Evolutionary conservation across 805 yeast genomes (phyloP).

Genomic region (Ogataea trehalophila): DNA sequence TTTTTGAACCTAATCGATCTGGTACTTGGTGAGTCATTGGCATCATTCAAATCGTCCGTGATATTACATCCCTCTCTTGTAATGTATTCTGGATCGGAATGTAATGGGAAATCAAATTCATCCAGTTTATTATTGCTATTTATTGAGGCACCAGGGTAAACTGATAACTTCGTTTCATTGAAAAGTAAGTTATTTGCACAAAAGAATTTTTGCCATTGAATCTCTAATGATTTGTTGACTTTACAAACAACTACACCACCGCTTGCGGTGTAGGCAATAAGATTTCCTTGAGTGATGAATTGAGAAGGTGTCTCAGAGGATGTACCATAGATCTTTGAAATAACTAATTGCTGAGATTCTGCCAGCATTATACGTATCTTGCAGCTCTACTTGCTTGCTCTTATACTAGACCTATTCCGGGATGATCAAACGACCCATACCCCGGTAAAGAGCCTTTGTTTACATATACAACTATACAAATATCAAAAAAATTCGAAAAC

Average conservation of each 20-base stretch:
- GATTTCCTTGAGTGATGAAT: slow-evolving; percentile 34
- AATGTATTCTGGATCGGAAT: slow-evolving; percentile 28
- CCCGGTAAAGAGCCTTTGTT: neutral
- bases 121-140: slow-evolving; percentile 19
- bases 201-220: slow-evolving; percentile 41
- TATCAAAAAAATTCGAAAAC: too few species aligned
- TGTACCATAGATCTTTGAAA: slow-evolving; percentile 39
- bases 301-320: slow-evolving; percentile 41
- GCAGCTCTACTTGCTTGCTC: too few species aligned
- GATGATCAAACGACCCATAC: too few species aligned
- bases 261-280: slow-evolving; percentile 51
- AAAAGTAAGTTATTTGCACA: slow-evolving; percentile 38
- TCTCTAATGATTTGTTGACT: slow-evolving; percentile 18
- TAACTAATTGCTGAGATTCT: slow-evolving; percentile 6
- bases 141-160: neutral
- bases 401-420: too few species aligned
- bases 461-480: neutral
- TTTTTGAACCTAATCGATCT: slow-evolving; percentile 13
- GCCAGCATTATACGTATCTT: too few species aligned
- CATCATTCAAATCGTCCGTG: slow-evolving; percentile 2
- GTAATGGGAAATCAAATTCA: slow-evolving; percentile 32
- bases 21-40: slow-evolving; percentile 9
- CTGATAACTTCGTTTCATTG: neutral
- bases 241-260: slow-evolving; percentile 54
- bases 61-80: slow-evolving; percentile 16